These are phyloP conservation scores for Lasiodiplodia sp. DNA, from an alignment of 2,329 filamentous ascomycete genomes.

Conservation along the genomic window DNA sequence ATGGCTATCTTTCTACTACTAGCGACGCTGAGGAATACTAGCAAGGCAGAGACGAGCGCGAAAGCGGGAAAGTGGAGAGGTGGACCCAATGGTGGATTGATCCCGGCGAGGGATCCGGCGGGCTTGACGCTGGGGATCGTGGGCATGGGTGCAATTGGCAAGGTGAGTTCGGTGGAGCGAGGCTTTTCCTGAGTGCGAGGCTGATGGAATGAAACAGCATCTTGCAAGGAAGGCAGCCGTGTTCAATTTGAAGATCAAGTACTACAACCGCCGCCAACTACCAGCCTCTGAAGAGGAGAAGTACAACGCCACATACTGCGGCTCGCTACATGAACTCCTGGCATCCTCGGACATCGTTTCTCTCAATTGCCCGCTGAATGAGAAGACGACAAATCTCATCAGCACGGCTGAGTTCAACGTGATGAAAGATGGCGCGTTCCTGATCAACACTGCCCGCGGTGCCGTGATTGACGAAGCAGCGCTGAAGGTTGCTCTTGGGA, in stretches of 20 bases:
- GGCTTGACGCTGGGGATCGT: constrained; percentile 57
- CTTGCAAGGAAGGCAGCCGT: constrained; percentile 49
- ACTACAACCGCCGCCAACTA: constrained; percentile 52
- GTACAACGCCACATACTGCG: constrained; percentile 45
- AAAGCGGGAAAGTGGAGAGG: constrained; percentile 45
- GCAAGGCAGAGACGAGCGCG: constrained; percentile 43
- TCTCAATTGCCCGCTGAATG: constrained; percentile 80
- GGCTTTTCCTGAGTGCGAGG: background rate
- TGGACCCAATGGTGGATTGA: constrained; percentile 42
- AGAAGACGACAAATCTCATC: constrained; percentile 77
- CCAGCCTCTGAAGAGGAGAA: constrained; percentile 44
- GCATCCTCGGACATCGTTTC: constrained; percentile 77
- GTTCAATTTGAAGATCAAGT: constrained; percentile 55
- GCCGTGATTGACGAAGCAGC: constrained; percentile 82
- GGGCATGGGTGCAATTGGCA: constrained; percentile 58
- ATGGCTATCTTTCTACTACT: constrained; percentile 57
- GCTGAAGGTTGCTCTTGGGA: constrained; percentile 72
- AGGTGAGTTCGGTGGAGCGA: constrained; percentile 35
- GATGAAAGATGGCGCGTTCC: constrained; percentile 76
- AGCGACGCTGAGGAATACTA: constrained; percentile 56
- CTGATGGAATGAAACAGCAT: constrained; percentile 35
- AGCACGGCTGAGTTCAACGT: constrained; percentile 68
- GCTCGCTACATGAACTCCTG: constrained; percentile 65
- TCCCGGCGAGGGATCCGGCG: constrained; percentile 52
- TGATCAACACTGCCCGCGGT: constrained; percentile 81